Evolutionary conservation across 2,329 filamentous ascomycete species (phyloP).

Genomic region (Teratosphaeria zuluensis): DNA sequence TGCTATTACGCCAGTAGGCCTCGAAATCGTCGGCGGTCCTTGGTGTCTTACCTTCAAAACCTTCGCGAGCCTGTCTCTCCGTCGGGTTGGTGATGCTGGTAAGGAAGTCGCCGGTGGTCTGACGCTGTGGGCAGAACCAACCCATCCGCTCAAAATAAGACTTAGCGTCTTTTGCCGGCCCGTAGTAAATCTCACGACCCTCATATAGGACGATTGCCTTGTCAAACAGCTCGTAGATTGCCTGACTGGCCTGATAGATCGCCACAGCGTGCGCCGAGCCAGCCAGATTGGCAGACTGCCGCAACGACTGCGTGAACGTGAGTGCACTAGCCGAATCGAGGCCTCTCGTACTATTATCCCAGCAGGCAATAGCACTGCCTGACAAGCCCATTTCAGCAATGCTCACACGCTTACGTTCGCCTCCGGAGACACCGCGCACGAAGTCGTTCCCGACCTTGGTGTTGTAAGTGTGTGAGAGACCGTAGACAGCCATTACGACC

Average conservation of each 20-base stretch:
- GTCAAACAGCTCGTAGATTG: conserved; percentile 59
- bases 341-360: conserved; percentile 42
- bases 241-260: conserved; percentile 45
- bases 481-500: conserved; percentile 46
- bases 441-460: conserved; percentile 50
- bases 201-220: conserved; percentile 67
- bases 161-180: conserved; percentile 50
- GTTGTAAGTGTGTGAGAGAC: conserved; percentile 45
- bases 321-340: conserved; percentile 49
- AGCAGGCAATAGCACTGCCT: conserved; percentile 30
- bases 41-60: conserved; percentile 53
- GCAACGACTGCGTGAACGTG: conserved; percentile 47
- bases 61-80: conserved; percentile 47
- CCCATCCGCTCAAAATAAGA: conserved; percentile 60
- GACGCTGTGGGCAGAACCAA: conserved; percentile 56
- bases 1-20: conserved; percentile 38
- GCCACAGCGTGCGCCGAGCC: conserved; percentile 46
- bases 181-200: conserved; percentile 69
- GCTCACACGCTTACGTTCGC: conserved; percentile 45
- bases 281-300: conserved; percentile 40
- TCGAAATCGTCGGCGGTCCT: conserved; percentile 63
- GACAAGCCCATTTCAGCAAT: conserved; percentile 46
- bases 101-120: conserved; percentile 61
- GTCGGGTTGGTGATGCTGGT: conserved; percentile 57
- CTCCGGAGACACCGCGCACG: conserved; percentile 51